phyloP scores from a whole-genome alignment of 2,329 filamentous ascomycete genomes.

The Magnaporthiopsis poae region DNA sequence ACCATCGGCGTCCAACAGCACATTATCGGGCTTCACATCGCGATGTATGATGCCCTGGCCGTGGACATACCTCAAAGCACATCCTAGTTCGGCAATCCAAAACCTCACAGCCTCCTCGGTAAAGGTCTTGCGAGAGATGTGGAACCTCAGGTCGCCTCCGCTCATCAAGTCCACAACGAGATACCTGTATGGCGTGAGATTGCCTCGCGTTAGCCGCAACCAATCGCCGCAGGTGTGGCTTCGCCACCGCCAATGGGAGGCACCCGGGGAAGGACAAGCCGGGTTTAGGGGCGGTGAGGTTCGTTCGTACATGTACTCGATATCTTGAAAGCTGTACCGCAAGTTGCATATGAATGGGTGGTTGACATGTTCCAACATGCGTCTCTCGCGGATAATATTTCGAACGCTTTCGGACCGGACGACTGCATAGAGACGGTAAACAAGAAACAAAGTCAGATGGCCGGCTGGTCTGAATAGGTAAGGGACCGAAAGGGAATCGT shows the following conservation, averaged over 20 bases:
- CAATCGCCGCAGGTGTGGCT: background rate
- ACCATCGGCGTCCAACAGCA: conserved; percentile 75
- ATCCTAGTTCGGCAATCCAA: conserved; percentile 91
- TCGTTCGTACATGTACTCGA: conserved; percentile 78
- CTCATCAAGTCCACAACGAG: conserved; percentile 97
- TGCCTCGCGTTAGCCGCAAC: conserved; percentile 27
- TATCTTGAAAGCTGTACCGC: conserved; percentile 97
- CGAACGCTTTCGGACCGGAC: conserved; percentile 94
- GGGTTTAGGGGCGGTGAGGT: background rate
- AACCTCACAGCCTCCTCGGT: conserved; percentile 94
- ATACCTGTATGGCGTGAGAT: conserved; percentile 62
- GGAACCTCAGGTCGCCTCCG: conserved; percentile 89
- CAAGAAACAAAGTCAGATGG: conserved; percentile 6
- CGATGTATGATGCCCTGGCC: conserved; percentile 79
- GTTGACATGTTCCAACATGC: conserved; percentile 96
- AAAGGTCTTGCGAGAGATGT: conserved; percentile 95
- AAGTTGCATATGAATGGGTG: conserved; percentile 97
- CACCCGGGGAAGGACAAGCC: background rate
- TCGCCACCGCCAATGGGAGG: background rate
- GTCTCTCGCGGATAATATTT: conserved; percentile 92
- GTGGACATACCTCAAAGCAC: conserved; percentile 80
- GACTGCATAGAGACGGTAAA: conserved; percentile 44
- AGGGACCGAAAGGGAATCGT: conserved; percentile 5
- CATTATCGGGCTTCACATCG: conserved; percentile 87
- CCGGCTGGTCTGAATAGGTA: background rate